A percentile compares a stretch with the other conserved stretches of the same genome.
These are phyloP conservation scores for Areca catechu DNA, from an alignment of 176 grass and related monocot genomes.

Conservation along the genomic window DNA sequence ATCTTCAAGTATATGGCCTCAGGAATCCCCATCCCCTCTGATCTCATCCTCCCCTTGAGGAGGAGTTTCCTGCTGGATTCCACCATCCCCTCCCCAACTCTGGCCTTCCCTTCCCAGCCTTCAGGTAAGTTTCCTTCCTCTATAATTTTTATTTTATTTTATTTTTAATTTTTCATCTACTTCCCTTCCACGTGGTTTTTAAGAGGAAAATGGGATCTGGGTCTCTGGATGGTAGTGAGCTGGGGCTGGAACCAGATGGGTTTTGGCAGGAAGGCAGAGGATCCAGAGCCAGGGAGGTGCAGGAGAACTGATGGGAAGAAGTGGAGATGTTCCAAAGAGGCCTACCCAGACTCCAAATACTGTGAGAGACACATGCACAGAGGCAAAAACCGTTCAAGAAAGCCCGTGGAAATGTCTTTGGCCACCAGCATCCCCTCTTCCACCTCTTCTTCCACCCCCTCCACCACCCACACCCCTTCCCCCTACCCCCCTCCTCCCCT, in stretches of 20 bases:
- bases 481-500: constrained; percentile 8
- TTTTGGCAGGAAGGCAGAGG: constrained; percentile 60
- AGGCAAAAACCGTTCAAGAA: constrained; percentile 99
- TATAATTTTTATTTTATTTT: neutral
- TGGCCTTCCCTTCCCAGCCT: constrained; percentile 59
- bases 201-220: neutral
- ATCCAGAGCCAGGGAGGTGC: constrained; percentile 88
- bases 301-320: constrained; percentile 93
- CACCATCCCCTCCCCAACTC: constrained; percentile 53
- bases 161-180: too few species aligned
- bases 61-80: constrained; percentile 80
- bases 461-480: constrained; percentile 12
- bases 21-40: constrained; percentile 67
- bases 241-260: constrained; percentile 83
- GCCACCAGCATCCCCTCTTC: constrained; percentile 34
- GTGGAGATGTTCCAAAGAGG: constrained; percentile 95
- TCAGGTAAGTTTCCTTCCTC: constrained; percentile 22
- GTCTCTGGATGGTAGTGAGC: constrained; percentile 31
- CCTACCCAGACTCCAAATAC: constrained; percentile 92
- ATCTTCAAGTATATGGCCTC: constrained; percentile 94
- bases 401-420: constrained; percentile 99
- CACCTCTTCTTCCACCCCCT: constrained; percentile 2
- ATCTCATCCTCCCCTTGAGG: constrained; percentile 73
- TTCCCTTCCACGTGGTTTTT: neutral
- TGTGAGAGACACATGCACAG: constrained; percentile 99